phyloP scores from a whole-genome alignment of 148 eudicot genomes.

The Rhododendron mucronatum region DNA sequence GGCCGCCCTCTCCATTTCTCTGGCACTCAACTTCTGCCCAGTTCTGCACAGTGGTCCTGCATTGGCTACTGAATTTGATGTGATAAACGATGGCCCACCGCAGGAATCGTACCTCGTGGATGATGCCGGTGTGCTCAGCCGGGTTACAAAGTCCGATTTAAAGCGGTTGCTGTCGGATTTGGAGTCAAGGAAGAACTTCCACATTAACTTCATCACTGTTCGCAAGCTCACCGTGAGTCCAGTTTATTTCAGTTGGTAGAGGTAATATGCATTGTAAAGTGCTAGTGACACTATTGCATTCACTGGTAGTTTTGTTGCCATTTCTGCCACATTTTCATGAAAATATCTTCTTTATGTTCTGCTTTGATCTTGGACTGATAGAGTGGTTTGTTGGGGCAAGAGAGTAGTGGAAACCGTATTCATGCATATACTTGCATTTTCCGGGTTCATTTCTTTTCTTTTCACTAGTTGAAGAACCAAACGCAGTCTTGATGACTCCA shows the following conservation, averaged over 20 bases:
- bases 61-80: slow-evolving; percentile 84
- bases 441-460: not conserved
- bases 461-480: not conserved
- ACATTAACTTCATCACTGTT: slow-evolving; percentile 76
- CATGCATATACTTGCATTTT: not conserved
- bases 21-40: slow-evolving; percentile 72
- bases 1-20: slow-evolving; percentile 76
- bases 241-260: not conserved
- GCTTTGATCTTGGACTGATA: not conserved
- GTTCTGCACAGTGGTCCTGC: slow-evolving; percentile 35
- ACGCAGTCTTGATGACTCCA: not conserved
- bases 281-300: not conserved
- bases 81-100: slow-evolving; percentile 76
- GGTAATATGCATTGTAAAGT: not conserved
- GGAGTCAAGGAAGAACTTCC: slow-evolving; percentile 83
- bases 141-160: slow-evolving; percentile 80
- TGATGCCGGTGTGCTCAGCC: slow-evolving; percentile 95
- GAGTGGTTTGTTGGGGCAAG: not conserved
- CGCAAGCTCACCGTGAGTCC: slow-evolving; percentile 79
- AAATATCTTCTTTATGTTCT: not conserved
- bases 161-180: slow-evolving; percentile 78
- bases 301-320: not conserved
- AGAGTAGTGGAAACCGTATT: not conserved
- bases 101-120: slow-evolving; percentile 79
- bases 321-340: not conserved